Base-by-base conservation (phyloP, 805 yeast species). In the Brettanomyces bruxellensis region DNA sequence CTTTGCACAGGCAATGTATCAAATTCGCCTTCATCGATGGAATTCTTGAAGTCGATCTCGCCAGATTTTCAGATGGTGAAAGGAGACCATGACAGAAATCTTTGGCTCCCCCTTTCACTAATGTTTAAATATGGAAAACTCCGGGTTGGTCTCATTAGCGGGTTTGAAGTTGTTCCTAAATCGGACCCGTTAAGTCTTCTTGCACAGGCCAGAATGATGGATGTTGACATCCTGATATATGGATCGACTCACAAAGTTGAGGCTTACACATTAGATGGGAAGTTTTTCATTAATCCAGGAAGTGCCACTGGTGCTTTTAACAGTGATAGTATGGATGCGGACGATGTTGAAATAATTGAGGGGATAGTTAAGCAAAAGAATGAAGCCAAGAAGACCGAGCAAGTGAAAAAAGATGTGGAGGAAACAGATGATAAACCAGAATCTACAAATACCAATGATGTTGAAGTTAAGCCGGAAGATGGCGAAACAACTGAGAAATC, bases 221-320 rank as follows among this genome's bases (percentile, higher is more conserved):
- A 90, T 60, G 97, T 86, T 37, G 98, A 93, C 63, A 76, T 93
- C 4, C 69, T 93, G 53, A 71, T 93, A 12, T 88, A 93, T 85
- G 97, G 98, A 12, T 95, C 96, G 0, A 84, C 95, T 2, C 95
- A 88, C 61, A 78, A 80, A 52, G 95, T 88, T 4, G 98, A 91
- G 59, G 96, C 97, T 0, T 91, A 89, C 58, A 86, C 93, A 8
- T 68, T 90, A 48, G 98, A 89, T 53, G 95, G 95, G 23, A 87
- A 86, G 64, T 87, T 90, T 62, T 93, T 93, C 58, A 75, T 93
- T n/a, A 91, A 87, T 61, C 98, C 99, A 0, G 99, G 99, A 0
- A 84, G 95, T 59, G 95, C 95, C 38, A 90, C 97, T 0, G 99
- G 99, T 25, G 96, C 97, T 0, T 79, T 75, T 53, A 74, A 75